Conservation (phyloP, 108 stramenopile species). For the Chaetoceros muelleri region DNA sequence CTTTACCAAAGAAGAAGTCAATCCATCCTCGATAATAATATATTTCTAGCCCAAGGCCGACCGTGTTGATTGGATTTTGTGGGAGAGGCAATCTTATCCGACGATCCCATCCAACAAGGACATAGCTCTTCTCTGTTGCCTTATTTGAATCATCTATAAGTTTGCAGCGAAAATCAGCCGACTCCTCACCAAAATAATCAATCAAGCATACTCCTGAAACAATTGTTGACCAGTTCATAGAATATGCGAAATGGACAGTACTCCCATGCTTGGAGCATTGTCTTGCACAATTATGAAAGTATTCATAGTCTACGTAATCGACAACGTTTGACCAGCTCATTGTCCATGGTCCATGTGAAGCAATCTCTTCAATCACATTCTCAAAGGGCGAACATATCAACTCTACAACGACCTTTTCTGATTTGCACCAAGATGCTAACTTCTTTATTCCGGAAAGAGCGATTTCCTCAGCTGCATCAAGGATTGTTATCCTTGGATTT, state of each 20-base stretch:
- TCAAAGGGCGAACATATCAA: conserved; percentile 9
- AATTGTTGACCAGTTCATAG: conserved; percentile 21
- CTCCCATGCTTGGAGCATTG: conserved; percentile 9
- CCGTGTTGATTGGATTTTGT: conserved; percentile 19
- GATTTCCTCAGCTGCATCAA: conserved; percentile 15
- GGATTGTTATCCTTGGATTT: conserved; percentile 1
- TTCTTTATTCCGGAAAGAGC: conserved; percentile 2
- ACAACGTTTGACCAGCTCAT: conserved; percentile 25
- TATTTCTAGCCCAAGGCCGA: conserved; percentile 7
- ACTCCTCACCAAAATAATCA: conserved; percentile 7
- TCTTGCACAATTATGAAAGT: conserved; percentile 12
- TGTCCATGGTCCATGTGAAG: conserved; percentile 9
- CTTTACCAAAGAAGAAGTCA: too few species aligned
- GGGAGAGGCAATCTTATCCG: conserved; percentile 17
- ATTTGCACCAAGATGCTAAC: conserved; percentile 6
- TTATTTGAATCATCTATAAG: conserved; percentile 4
- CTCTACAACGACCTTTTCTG: conserved; percentile 8
- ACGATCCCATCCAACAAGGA: conserved; percentile 7
- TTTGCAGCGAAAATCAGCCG: neutral
- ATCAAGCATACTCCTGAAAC: conserved; percentile 10
- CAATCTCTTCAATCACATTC: conserved; percentile 18
- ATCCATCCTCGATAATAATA: conserved; percentile 5
- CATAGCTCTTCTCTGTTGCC: conserved; percentile 2
- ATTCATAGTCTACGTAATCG: conserved; percentile 14
- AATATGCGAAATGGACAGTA: conserved; percentile 19